Base-by-base conservation (phyloP, 2,329 filamentous ascomycete species). In the Lojkania enalia region DNA sequence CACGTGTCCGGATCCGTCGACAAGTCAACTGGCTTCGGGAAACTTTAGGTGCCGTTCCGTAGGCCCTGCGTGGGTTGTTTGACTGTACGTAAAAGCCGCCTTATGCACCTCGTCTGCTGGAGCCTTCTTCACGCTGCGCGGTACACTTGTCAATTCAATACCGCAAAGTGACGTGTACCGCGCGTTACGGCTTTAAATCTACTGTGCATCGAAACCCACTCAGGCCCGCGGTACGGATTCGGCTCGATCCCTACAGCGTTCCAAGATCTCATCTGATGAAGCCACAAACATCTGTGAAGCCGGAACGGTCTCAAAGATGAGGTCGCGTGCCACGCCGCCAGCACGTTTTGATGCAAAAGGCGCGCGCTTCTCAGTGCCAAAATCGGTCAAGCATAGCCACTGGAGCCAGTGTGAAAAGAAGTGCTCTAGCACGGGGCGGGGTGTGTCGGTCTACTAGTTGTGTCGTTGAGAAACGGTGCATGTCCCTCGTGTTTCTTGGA, bases 211-310 rank as follows among this genome's bases (percentile, higher is more conserved):
- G n/a, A n/a, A n/a, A n/a, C n/a, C n/a, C n/a, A n/a, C n/a, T n/a
- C n/a, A n/a, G n/a, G n/a, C n/a, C n/a, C n/a, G n/a, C n/a, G n/a
- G n/a, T n/a, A n/a, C n/a, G n/a, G n/a, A n/a, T n/a, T n/a, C n/a
- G n/a, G n/a, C n/a, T n/a, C n/a, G n/a, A n/a, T n/a, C n/a, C n/a
- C n/a, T n/a, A n/a, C n/a, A n/a, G n/a, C n/a, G n/a, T n/a, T n/a
- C n/a, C n/a, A n/a, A n/a, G n/a, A n/a, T n/a, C n/a, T n/a, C n/a
- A 7, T 27, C n/a, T 27, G 7, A 7, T 7, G 23, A n/a, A 27
- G 30, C 30, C 30, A 51, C 46, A 55, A 60, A 58, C 57, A 54
- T 40, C 21, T 48, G 37, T 63, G 58, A 60, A 35, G 57, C 59
- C 43, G 37, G 15, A 20, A 36, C 20, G 41, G 59, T 63, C 40